Evolutionary conservation across 169 alveolate species (phyloP), one percentile per base, ranked within the genome.

Genomic region (Cryptosporidium sp.): DNA sequence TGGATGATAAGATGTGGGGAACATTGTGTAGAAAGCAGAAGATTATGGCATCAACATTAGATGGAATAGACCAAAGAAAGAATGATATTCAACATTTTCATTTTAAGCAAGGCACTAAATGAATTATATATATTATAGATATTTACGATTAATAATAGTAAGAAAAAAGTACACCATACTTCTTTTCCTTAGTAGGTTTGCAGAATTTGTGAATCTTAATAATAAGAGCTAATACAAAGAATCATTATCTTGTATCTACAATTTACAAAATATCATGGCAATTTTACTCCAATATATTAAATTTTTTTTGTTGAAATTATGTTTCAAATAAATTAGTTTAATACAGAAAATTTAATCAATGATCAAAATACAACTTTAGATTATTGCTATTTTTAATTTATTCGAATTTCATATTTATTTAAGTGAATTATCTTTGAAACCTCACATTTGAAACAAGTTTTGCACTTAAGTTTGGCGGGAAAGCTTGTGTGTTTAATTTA

Each of bases 1-100:
- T 94, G 43, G 97, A 95, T 51, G 97, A 95, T 74, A 67, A 89
- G 39, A 92, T 95, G 80, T 95, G 97, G 97, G 89, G 89, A 0
- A 80, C 75, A 2, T 31, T 80, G 3, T 80, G 68, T 18, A 80
- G 69, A 65, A 80, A 80, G 29, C 89, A 80, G 50, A 80, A 80
- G 67, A 80, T 80, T 26, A 80, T 80, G 89, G 89, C 89, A 9
- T 80, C 89, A 16, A 80, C 89, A 39, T 26, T 80, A 31, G 89
- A 80, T 33, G 89, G 89, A 14, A 80, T 80, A n/a, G 89, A 80
- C 33, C 71, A 80, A 39, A 80, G 89, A 43, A 80, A 80, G 59
- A 39, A 59, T 39, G 75, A 65, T 62, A 26, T 41, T 26, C 89
- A 80, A 21, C 89, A 80, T 43, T 80, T 80, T 48, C 51, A 43